Evolutionary conservation across 768 basidiomycete genomes (phyloP).

Genomic region (Cystobasidiopsis lactophilus): DNA sequence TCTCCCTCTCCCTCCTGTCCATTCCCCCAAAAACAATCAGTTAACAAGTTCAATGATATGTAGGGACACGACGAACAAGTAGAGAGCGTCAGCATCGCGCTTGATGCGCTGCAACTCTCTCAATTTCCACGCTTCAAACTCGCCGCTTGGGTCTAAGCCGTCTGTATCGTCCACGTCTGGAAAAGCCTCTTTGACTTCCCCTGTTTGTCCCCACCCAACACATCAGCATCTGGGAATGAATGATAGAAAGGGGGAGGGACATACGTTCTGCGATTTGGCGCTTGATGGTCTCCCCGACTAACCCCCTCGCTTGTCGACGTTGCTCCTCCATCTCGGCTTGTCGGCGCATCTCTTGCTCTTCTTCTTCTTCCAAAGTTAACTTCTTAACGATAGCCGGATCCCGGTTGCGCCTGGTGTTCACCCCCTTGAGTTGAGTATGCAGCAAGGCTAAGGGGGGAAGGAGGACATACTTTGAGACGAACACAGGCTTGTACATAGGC

Average conservation of each 20-base stretch:
- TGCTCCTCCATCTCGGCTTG: conserved; percentile 60
- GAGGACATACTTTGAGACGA: conserved; percentile 57
- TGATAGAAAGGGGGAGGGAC: conserved; percentile 21
- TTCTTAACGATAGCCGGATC: conserved; percentile 43
- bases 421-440: no score
- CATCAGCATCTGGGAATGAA: background rate
- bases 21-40: background rate
- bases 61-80: conserved; percentile 24
- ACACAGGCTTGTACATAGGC: conserved; percentile 69
- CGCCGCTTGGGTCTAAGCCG: conserved; percentile 61
- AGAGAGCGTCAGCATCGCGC: conserved; percentile 71
- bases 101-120: conserved; percentile 85
- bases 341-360: conserved; percentile 46
- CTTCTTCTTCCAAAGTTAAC: conserved; percentile 38
- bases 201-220: conserved; percentile 32
- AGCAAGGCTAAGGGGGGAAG: background rate
- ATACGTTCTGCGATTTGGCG: conserved; percentile 77
- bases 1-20: conserved; percentile 46
- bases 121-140: conserved; percentile 91
- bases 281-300: conserved; percentile 83
- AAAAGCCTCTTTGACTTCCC: conserved; percentile 62
- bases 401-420: conserved; percentile 12
- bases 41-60: no score
- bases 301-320: conserved; percentile 64
- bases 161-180: conserved; percentile 92